Evolutionary conservation across 2,329 filamentous ascomycete genomes (phyloP).

Genomic region (Pseudogymnoascus sp.): DNA sequence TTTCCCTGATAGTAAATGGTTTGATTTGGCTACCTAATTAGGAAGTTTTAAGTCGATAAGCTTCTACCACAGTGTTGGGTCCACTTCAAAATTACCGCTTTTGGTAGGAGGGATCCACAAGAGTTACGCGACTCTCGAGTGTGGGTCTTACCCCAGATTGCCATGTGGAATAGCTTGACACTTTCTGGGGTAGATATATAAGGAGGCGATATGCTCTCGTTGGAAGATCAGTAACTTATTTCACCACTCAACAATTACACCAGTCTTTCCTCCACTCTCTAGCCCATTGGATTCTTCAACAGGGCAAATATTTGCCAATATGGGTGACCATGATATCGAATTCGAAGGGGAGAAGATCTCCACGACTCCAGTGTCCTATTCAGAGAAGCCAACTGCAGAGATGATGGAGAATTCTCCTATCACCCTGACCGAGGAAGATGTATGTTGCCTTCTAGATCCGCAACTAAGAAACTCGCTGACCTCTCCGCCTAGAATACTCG

Average conservation of each 20-base stretch:
- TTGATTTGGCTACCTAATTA: background rate
- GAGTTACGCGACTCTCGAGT: background rate
- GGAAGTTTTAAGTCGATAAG: background rate
- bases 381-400: background rate
- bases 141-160: slow-evolving; percentile 6
- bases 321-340: background rate
- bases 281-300: background rate
- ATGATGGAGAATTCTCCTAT: slow-evolving; percentile 3
- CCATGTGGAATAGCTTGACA: background rate
- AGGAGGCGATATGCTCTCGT: background rate
- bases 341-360: background rate
- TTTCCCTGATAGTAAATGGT: background rate
- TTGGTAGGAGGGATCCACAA: background rate
- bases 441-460: background rate
- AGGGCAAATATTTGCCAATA: background rate
- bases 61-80: background rate
- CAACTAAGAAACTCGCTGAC: background rate
- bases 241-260: background rate
- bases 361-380: background rate
- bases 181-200: slow-evolving; percentile 8
- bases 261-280: background rate
- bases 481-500: slow-evolving; percentile 12
- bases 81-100: slow-evolving; percentile 7
- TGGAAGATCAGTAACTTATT: background rate
- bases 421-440: slow-evolving; percentile 10